Evolutionary conservation across 2,329 filamentous ascomycete genomes (phyloP).

Genomic region (Talaromyces marneffei): DNA sequence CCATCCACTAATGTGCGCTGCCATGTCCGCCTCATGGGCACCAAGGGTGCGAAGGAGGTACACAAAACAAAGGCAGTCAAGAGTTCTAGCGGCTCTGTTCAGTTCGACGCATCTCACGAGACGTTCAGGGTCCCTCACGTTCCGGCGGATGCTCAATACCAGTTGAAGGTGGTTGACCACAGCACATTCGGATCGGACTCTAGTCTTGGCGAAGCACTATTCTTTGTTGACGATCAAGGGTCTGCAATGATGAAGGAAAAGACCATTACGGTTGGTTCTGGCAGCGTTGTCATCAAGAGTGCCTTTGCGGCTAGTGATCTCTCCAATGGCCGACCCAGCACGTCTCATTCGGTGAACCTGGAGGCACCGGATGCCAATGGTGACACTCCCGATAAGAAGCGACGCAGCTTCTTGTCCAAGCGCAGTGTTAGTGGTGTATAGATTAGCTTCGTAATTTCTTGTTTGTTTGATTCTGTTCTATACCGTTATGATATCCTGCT

Average conservation of each 20-base stretch:
- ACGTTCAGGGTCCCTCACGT: slow-evolving; percentile 68
- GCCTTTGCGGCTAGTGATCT: slow-evolving; percentile 56
- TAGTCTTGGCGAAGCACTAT: slow-evolving; percentile 75
- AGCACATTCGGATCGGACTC: slow-evolving; percentile 78
- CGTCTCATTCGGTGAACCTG: slow-evolving; percentile 29
- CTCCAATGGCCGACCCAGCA: slow-evolving; percentile 29
- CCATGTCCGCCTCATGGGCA: slow-evolving; percentile 58
- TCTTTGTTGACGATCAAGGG: slow-evolving; percentile 80
- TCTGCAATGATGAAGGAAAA: slow-evolving; percentile 63
- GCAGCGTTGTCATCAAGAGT: slow-evolving; percentile 67
- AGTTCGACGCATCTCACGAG: slow-evolving; percentile 61
- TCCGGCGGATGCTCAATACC: slow-evolving; percentile 77
- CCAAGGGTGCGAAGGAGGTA: slow-evolving; percentile 68
- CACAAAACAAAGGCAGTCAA: slow-evolving; percentile 93
- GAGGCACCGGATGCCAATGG: slow-evolving; percentile 21
- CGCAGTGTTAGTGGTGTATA: slow-evolving; percentile 34
- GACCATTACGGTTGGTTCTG: slow-evolving; percentile 65
- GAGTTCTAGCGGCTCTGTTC: slow-evolving; percentile 55
- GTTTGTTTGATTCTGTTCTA: slow-evolving; percentile 1
- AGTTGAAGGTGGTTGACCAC: slow-evolving; percentile 78
- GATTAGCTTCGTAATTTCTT: background rate
- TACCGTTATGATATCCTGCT: slow-evolving; percentile 17
- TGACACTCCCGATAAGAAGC: slow-evolving; percentile 39
- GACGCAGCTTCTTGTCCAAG: slow-evolving; percentile 45
- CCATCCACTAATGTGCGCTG: slow-evolving; percentile 73